These are phyloP conservation scores for Leccinum fuscescens DNA, from an alignment of 1,284 basidiomycete species.

Conservation along the genomic window DNA sequence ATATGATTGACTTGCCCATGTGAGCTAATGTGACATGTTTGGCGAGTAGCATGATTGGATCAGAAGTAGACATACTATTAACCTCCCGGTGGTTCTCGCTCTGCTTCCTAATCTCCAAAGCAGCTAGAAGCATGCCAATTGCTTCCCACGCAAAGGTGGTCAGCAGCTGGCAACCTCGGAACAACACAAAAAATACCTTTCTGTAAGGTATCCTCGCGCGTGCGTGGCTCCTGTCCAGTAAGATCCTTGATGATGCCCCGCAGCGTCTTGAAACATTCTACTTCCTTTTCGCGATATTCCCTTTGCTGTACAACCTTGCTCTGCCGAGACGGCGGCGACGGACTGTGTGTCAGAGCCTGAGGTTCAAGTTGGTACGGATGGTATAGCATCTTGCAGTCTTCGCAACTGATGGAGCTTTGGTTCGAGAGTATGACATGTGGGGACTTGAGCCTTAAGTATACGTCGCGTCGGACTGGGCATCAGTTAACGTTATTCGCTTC, in stretches of 20 bases:
- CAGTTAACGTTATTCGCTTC: not conserved
- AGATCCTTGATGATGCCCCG: constrained; percentile 15
- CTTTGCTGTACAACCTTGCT: constrained; percentile 16
- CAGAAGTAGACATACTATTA: not conserved
- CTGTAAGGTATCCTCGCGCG: constrained; percentile 18
- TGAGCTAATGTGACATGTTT: not conserved
- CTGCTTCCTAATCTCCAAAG: not conserved
- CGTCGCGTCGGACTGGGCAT: not conserved
- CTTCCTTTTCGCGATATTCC: constrained; percentile 26
- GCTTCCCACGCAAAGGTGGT: constrained; percentile 8
- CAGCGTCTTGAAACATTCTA: constrained; percentile 18
- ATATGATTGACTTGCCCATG: not conserved
- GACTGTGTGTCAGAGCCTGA: not conserved
- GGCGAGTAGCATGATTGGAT: not conserved
- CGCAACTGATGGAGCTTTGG: not conserved
- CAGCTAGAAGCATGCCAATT: constrained; percentile 6
- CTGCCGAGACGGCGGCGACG: constrained; percentile 1
- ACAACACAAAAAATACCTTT: constrained; percentile 15
- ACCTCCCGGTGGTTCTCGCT: not conserved
- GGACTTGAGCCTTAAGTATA: not conserved
- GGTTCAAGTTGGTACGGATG: not conserved
- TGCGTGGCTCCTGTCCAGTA: constrained; percentile 16
- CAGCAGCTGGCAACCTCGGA: not conserved
- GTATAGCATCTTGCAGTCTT: constrained; percentile 5
- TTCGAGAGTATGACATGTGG: not conserved